Percentiles rank a stretch among this genome's conserved stretches.
Conservation (phyloP, 352 stramenopile species). For the Globisporangium nodosum region DNA sequence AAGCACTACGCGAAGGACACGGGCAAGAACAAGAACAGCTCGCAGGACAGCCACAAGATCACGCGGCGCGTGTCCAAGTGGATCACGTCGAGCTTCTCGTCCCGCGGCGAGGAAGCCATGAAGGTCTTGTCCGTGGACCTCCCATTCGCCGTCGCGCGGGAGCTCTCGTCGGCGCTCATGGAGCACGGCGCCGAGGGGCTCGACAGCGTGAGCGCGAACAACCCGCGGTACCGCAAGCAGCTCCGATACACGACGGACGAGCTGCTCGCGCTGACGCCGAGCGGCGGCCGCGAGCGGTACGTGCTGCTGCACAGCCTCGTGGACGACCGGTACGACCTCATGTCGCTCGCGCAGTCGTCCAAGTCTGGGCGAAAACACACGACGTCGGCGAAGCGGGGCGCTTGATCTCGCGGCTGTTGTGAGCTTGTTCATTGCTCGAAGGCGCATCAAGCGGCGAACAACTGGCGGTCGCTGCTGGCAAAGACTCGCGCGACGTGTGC, state of each 20-base stretch:
- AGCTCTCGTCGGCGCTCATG: conserved; percentile 82
- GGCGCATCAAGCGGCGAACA: too few species aligned
- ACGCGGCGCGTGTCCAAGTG: conserved; percentile 83
- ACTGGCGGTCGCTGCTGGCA: too few species aligned
- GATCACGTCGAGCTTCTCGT: conserved; percentile 78
- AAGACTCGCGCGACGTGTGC: too few species aligned
- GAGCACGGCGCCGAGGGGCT: conserved; percentile 48
- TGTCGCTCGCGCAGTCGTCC: conserved; percentile 58
- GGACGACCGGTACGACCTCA: conserved; percentile 85
- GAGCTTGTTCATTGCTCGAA: too few species aligned
- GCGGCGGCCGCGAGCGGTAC: conserved; percentile 61
- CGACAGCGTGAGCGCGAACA: conserved; percentile 46
- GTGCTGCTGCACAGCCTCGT: conserved; percentile 77
- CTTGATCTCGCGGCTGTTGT: neutral
- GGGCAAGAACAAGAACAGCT: conserved; percentile 55
- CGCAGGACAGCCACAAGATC: conserved; percentile 71
- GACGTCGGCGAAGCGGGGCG: conserved; percentile 8
- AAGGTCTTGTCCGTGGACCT: conserved; percentile 81
- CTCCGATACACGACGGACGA: conserved; percentile 79
- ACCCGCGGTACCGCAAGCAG: conserved; percentile 78
- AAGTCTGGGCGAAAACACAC: conserved; percentile 30
- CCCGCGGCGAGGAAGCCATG: conserved; percentile 68
- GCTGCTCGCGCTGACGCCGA: conserved; percentile 48
- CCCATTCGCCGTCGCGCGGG: conserved; percentile 69
- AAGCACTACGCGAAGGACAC: conserved; percentile 58